Evolutionary conservation across 2,329 filamentous ascomycete genomes (phyloP), one percentile per base, ranked within the genome.

Genomic region (Penicillium sp.): DNA sequence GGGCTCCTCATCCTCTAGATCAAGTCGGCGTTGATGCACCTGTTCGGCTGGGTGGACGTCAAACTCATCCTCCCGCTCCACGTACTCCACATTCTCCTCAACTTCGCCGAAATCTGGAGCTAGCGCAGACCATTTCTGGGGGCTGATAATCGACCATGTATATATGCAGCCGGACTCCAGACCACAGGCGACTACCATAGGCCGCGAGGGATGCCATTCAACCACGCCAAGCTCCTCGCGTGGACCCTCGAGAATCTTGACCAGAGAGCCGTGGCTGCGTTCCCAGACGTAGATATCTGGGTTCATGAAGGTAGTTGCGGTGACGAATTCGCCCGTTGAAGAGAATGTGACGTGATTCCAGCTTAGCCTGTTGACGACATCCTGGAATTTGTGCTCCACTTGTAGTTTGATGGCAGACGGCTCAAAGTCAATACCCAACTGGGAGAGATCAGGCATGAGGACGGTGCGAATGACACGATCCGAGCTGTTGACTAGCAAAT

Each of bases 251-350:
- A 99, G 84, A 82, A 99, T 99, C 77, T 96, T 96, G 57, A 97
- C 93, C 60, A 99, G 81, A 78, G 92, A 97, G 55, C 95, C 95
- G 72, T 96, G 92, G 59, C 90, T 91, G 58, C 95, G 88, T 79
- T 99, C 95, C 95, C 94, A 98, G 30, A 98, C 93, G 78, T 98
- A 98, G 66, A 99, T 91, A 78, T 99, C 94, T 71, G 97, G 93
- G 73, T 99, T 99, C 84, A 98, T 98, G 77, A 93, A 97, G 1
- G 95, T 98, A 28, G 93, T 96, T 0, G 96, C 95, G 26, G 93
- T 93, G 44, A 99, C 93, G 75, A 98, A 98, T 78, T 99, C 95
- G 56, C 93, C 93, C 0, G 91, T 95, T 0, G 92, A 90, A 72
- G 92, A 96, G 76, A 99, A 98, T 0, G 93, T 93, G 61, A 97